These are phyloP conservation scores for Clonostachys byssicola DNA, from an alignment of 2,329 filamentous ascomycete species.

Conservation along the genomic window DNA sequence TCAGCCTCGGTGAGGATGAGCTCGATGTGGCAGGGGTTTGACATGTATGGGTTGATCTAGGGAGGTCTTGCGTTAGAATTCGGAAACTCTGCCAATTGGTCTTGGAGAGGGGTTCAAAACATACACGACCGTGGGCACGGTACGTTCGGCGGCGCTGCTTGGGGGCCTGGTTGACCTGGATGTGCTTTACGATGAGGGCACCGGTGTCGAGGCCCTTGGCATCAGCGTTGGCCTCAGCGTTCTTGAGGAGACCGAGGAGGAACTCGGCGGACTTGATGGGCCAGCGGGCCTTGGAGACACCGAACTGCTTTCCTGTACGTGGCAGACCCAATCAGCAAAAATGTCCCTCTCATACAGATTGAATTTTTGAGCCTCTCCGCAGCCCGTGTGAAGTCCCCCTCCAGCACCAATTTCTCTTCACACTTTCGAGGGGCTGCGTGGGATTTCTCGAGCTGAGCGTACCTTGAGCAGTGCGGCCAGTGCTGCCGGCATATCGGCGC, in stretches of 20 bases:
- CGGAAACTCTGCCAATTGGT: not conserved
- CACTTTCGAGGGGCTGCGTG: not conserved
- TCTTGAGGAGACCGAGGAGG: constrained; percentile 94
- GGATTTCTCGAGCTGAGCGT: constrained; percentile 40
- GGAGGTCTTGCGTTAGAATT: not conserved
- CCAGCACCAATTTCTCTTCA: not conserved
- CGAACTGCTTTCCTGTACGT: constrained; percentile 88
- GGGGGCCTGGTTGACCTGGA: constrained; percentile 99
- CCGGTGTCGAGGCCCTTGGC: constrained; percentile 96
- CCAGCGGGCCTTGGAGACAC: constrained; percentile 97
- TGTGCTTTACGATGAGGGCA: constrained; percentile 99
- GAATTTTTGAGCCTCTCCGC: not conserved
- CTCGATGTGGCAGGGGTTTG: constrained; percentile 99
- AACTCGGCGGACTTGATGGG: constrained; percentile 99
- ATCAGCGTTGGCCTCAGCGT: constrained; percentile 95
- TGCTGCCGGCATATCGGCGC: constrained; percentile 95
- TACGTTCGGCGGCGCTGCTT: constrained; percentile 99
- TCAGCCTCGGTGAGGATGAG: constrained; percentile 97
- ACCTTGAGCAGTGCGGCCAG: constrained; percentile 96
- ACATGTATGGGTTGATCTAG: constrained; percentile 99
- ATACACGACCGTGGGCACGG: constrained; percentile 99
- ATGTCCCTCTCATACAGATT: not conserved
- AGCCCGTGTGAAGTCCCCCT: not conserved
- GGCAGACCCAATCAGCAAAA: not conserved
- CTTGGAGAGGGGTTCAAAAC: constrained; percentile 39